Evolutionary conservation across 331 rosid genomes (phyloP).

Genomic region (Acacia pycnantha): DNA sequence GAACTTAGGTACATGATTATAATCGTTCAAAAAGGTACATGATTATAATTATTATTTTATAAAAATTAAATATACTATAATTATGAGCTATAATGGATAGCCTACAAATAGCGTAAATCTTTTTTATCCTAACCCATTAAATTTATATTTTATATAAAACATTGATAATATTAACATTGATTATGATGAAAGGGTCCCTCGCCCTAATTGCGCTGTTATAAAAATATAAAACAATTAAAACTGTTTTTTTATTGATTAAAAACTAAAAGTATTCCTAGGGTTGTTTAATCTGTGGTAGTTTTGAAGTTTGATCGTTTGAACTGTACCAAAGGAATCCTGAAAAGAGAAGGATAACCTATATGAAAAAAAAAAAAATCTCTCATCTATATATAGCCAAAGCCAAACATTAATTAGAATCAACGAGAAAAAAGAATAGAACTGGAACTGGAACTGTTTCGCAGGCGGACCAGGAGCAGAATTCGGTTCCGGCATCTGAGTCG

Average conservation of each 20-base stretch:
- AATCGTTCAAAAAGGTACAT: neutral
- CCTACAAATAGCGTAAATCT: neutral
- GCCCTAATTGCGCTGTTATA: neutral
- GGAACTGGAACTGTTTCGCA: neutral
- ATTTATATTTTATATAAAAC: too few relatives aligned
- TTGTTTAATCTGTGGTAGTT: neutral
- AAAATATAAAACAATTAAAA: neutral
- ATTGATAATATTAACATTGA: neutral
- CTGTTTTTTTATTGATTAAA: neutral
- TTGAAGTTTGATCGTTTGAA: neutral
- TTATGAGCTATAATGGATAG: neutral
- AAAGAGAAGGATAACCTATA: neutral
- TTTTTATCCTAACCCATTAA: neutral
- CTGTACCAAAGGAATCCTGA: neutral
- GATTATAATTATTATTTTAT: neutral
- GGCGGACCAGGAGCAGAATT: neutral
- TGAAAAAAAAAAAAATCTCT: neutral
- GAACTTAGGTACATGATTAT: too few relatives aligned
- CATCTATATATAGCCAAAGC: too few relatives aligned
- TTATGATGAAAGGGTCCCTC: neutral
- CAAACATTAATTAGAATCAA: neutral
- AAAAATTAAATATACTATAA: neutral
- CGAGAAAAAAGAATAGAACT: neutral
- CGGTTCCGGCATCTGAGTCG: conserved; percentile 28
- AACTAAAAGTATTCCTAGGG: neutral